Evolutionary conservation across 2,329 filamentous ascomycete genomes (phyloP), one percentile per base, ranked within the genome.

Genomic region (Macroventuria anomochaeta): DNA sequence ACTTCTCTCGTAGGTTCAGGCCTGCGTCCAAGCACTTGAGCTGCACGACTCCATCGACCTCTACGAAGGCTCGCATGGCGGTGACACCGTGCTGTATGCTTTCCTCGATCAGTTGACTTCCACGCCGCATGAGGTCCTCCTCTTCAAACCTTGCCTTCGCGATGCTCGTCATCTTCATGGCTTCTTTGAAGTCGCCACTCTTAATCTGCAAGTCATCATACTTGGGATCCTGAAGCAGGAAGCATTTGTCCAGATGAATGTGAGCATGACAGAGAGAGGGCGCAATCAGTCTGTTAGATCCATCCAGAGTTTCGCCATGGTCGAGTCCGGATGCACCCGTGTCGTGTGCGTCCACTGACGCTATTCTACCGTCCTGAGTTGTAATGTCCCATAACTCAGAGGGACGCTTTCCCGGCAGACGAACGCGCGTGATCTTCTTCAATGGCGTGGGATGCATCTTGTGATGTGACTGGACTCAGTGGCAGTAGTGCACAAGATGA

Each of bases 241-340:
- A 88, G 32, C 83, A 80, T 65, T 88, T 88, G 71, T 91, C 88
- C 23, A 91, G 78, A 65, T 91, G 88, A 43, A 91, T 83, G 61
- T 91, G 88, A 7, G 88, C 87, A 65, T 91, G 88, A 60, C 87
- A 89, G 3, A 91, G 79, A 7, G 81, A 79, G 3, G 85, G 84
- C 17, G 76, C 73, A 10, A 84, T 62, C 1, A 85, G 71, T 21
- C 76, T 68, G 41, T 70, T 71, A 18, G 61, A 48, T 15, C 72
- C 77, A 57, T 80, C 62, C 42, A 85, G 70, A 5, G 74, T 67
- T 23, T 75, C 65, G 13, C 62, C 37, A 7, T 32, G 25, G 23
- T 55, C 20, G 34, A 31, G 11, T 6, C 32, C 26, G 10, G 46
- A 36, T 18, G 29, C 26, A 40, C 17, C 28, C 13, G 40, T 11